Percentiles rank a stretch among this genome's conserved stretches.
phyloP scores from a whole-genome alignment of 2,329 filamentous ascomycete species.

The Monilinia aucupariae region DNA sequence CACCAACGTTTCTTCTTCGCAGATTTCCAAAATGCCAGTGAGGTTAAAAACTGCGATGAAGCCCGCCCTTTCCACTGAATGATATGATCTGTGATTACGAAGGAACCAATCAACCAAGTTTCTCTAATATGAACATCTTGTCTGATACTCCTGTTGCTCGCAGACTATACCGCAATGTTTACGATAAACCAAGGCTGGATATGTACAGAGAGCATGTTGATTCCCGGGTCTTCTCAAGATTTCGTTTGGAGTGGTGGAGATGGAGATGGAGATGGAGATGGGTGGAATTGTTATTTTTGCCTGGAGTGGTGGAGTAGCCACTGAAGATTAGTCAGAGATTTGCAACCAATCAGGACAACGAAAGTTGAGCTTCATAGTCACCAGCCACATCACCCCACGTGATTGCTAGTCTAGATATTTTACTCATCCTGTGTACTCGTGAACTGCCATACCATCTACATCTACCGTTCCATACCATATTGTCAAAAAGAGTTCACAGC shows the following conservation, averaged over 20 bases:
- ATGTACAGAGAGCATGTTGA: background rate
- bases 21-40: background rate
- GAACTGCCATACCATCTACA: no score
- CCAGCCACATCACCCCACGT: background rate
- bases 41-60: background rate
- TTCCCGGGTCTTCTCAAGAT: background rate
- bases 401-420: background rate
- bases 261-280: no score
- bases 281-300: constrained; percentile 2
- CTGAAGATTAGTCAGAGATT: background rate
- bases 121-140: background rate
- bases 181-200: background rate
- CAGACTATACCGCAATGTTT: background rate
- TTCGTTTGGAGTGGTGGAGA: background rate
- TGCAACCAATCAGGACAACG: background rate
- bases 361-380: no score
- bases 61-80: background rate
- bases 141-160: background rate
- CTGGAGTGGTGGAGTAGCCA: no score
- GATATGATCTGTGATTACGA: background rate
- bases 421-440: background rate
- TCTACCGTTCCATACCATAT: background rate
- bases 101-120: background rate
- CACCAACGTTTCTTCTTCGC: background rate
- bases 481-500: background rate